Conservation (phyloP, 2,329 filamentous ascomycete genomes). For the Fusarium pseudograminearum region DNA sequence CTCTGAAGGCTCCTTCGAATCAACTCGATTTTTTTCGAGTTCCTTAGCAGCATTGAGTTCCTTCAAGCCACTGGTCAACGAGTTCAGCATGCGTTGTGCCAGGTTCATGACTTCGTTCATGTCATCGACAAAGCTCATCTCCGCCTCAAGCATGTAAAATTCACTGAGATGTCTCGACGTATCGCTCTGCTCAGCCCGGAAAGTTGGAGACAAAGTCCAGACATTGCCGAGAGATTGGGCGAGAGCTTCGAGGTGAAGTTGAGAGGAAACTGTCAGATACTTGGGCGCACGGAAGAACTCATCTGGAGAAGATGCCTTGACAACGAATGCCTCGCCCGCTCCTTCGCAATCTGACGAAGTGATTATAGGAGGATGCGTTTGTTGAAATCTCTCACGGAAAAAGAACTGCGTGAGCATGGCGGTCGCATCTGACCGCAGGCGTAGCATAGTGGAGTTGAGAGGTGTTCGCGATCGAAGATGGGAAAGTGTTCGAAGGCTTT, state of each 20-base stretch:
- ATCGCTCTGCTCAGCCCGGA: slow-evolving; percentile 92
- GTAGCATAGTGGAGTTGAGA: slow-evolving; percentile 82
- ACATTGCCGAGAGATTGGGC: slow-evolving; percentile 89
- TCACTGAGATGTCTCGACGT: slow-evolving; percentile 95
- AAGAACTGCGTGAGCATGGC: slow-evolving; percentile 82
- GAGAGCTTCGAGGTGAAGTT: slow-evolving; percentile 93
- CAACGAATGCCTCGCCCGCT: slow-evolving; percentile 90
- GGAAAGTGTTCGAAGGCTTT: slow-evolving; percentile 88
- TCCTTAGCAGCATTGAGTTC: slow-evolving; percentile 59
- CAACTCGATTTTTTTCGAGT: slow-evolving; percentile 54
- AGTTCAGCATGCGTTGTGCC: slow-evolving; percentile 81
- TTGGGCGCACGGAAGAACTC: slow-evolving; percentile 88
- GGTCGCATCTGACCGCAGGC: slow-evolving; percentile 84
- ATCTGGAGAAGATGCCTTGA: slow-evolving; percentile 61
- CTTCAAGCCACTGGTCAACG: slow-evolving; percentile 57
- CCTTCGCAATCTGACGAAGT: slow-evolving; percentile 98
- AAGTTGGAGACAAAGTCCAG: slow-evolving; percentile 94
- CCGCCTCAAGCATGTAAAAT: slow-evolving; percentile 98
- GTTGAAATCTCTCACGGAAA: slow-evolving; percentile 74
- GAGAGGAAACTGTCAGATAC: slow-evolving; percentile 94
- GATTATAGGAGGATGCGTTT: slow-evolving; percentile 93
- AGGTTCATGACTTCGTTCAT: slow-evolving; percentile 80
- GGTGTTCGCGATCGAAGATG: slow-evolving; percentile 88
- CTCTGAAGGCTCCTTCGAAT: slow-evolving; percentile 56
- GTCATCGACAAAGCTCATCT: slow-evolving; percentile 81